Base-by-base conservation (phyloP, 1,284 basidiomycete genomes). In the Sanghuangporus baumii region DNA sequence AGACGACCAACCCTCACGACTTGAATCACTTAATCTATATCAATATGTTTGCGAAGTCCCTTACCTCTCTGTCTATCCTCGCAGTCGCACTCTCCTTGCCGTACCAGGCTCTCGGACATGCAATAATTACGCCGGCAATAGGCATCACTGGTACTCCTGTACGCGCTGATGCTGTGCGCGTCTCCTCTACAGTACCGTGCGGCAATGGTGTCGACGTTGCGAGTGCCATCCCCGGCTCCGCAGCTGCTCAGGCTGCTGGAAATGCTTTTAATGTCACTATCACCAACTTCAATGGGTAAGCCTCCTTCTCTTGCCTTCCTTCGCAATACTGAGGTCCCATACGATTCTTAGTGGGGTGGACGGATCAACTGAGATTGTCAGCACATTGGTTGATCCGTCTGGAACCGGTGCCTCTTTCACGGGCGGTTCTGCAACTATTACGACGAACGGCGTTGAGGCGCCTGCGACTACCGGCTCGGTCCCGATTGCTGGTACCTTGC, bases 251-350 rank as follows among this genome's bases (percentile, higher is more conserved):
- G 6, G 77, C 76, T 14, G 71, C 70, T 1, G 74, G 80, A 61
- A 80, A 79, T 34, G 70, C 75, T 0, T 79, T 83, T 69, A 72
- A 71, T 8, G 75, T 76, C 11, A 79, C 74, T 31, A 73, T 75
- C 57, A 78, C 74, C 47, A 79, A 82, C 72, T 84, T 81, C 71
- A 84, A 85, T 66, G 74, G 66, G 82, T 82, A 66, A 65, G 79
- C 34, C 7, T 18, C 20, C 43, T 9, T 11, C 9, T 8, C 11
- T 37, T 1, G 34, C 20, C 31, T 31, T 31, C 3, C 26, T 31
- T 31, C 26, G 26, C 26, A 31, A 5, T 31, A 31, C 26, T 31
- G 26, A 31, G 26, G 26, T 31, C 3, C 0, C 26, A 31, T 31
- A 31, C 26, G 2, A 31, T 31, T 31, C 26, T 31, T 55, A 80